Evolutionary conservation across 768 basidiomycete species (phyloP).

Genomic region (Lactarius tabidus): DNA sequence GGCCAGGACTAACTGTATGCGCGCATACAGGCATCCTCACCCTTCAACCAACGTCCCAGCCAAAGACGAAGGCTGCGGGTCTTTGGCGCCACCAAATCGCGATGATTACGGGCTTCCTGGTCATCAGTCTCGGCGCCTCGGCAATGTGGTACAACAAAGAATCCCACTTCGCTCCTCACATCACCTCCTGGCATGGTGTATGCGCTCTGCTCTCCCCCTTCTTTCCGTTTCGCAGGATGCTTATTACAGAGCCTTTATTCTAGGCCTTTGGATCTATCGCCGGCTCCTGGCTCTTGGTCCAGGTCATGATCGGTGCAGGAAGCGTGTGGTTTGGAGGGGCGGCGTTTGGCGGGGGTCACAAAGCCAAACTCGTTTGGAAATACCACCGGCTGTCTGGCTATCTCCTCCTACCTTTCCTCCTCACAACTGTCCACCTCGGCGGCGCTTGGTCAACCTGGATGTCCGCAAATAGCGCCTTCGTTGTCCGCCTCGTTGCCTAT

Average conservation of each 20-base stretch:
- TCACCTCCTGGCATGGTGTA: slow-evolving; percentile 75
- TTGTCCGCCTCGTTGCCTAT: slow-evolving; percentile 29
- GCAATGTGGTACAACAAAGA: slow-evolving; percentile 63
- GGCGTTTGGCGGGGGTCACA: slow-evolving; percentile 64
- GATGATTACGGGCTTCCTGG: slow-evolving; percentile 53
- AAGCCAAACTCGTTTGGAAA: slow-evolving; percentile 77
- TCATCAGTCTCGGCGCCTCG: slow-evolving; percentile 55
- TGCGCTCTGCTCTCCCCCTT: slow-evolving; percentile 27
- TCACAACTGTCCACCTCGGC: slow-evolving; percentile 64
- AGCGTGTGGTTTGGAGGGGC: slow-evolving; percentile 74
- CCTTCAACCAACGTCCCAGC: slow-evolving; percentile 67
- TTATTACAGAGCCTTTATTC: not conserved
- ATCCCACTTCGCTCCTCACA: slow-evolving; percentile 48
- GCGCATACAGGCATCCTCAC: slow-evolving; percentile 58
- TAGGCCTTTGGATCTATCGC: slow-evolving; percentile 63
- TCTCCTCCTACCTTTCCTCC: slow-evolving; percentile 52
- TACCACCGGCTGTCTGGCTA: slow-evolving; percentile 83
- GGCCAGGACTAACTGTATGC: not conserved
- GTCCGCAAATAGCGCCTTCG: slow-evolving; percentile 34
- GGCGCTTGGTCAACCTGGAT: slow-evolving; percentile 69
- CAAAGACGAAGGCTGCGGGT: slow-evolving; percentile 61
- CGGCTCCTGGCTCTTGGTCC: slow-evolving; percentile 58
- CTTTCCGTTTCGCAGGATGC: not conserved
- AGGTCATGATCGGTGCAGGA: slow-evolving; percentile 61
- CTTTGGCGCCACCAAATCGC: slow-evolving; percentile 66